phyloP scores from a whole-genome alignment of 495 filamentous ascomycete species.

The Daldinia bambusicola region DNA sequence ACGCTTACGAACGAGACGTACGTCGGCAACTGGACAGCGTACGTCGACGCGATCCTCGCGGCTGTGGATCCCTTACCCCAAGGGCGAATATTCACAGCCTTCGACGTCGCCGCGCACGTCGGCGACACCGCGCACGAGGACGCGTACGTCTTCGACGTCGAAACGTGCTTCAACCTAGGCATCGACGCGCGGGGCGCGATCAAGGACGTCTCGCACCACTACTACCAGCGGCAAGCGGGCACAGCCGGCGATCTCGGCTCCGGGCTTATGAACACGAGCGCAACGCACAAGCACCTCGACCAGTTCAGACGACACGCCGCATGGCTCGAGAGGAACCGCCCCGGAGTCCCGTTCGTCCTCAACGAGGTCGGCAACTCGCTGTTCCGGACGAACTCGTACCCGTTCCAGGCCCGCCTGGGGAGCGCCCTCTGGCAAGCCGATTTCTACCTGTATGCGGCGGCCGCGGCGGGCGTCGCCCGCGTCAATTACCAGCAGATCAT shows the following conservation, averaged over 20 bases:
- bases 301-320: slow-evolving; percentile 36
- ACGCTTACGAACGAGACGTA: slow-evolving; percentile 43
- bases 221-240: slow-evolving; percentile 44
- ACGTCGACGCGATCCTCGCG: slow-evolving; percentile 36
- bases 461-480: slow-evolving; percentile 42
- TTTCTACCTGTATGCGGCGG: slow-evolving; percentile 46
- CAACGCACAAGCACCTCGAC: slow-evolving; percentile 40
- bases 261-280: slow-evolving; percentile 41
- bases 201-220: slow-evolving; percentile 47
- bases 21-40: slow-evolving; percentile 46
- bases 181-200: slow-evolving; percentile 41
- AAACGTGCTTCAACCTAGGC: slow-evolving; percentile 45
- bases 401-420: slow-evolving; percentile 44
- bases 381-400: slow-evolving; percentile 36
- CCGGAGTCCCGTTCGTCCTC: slow-evolving; percentile 42
- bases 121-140: slow-evolving; percentile 25
- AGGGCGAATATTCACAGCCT: slow-evolving; percentile 44
- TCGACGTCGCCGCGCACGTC: slow-evolving; percentile 44
- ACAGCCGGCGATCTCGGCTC: slow-evolving; percentile 34
- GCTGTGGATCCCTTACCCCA: slow-evolving; percentile 31
- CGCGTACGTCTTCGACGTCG: slow-evolving; percentile 37
- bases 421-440: slow-evolving; percentile 47
- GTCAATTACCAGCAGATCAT: slow-evolving; percentile 51
- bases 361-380: slow-evolving; percentile 49
- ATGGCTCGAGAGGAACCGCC: slow-evolving; percentile 39